Percentiles rank a stretch among this genome's conserved stretches.
Conservation (phyloP, 768 basidiomycete genomes). For the Agaricus sinodeliciosus region DNA sequence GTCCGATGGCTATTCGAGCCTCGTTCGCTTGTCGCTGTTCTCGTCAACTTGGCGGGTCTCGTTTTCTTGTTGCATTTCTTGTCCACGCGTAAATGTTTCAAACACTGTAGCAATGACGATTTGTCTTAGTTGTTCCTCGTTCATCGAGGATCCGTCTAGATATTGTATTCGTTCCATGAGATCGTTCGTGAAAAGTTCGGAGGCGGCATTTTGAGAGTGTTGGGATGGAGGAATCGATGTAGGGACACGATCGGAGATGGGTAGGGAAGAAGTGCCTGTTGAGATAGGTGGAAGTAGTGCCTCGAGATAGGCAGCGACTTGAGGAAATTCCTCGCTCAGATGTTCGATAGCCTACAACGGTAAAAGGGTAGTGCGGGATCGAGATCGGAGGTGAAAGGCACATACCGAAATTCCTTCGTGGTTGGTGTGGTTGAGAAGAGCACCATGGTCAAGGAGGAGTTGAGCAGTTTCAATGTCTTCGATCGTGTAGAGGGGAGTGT, state of each 20-base stretch:
- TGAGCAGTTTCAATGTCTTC: slow-evolving; percentile 75
- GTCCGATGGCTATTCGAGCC: slow-evolving; percentile 19
- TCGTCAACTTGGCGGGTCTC: slow-evolving; percentile 17
- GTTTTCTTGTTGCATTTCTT: slow-evolving; percentile 31
- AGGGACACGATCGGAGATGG: slow-evolving; percentile 7
- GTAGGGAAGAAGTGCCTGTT: slow-evolving; percentile 13
- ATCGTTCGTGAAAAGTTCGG: slow-evolving; percentile 62
- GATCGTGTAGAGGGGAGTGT: slow-evolving; percentile 88
- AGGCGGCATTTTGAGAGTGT: slow-evolving; percentile 58
- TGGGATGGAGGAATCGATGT: slow-evolving; percentile 41
- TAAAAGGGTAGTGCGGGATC: slow-evolving; percentile 5
- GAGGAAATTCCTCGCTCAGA: slow-evolving; percentile 64
- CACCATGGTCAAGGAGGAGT: slow-evolving; percentile 76
- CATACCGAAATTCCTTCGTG: slow-evolving; percentile 70
- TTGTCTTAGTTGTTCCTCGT: slow-evolving; percentile 59
- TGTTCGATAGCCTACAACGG: slow-evolving; percentile 57
- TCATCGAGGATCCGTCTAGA: slow-evolving; percentile 55
- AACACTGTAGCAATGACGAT: slow-evolving; percentile 63
- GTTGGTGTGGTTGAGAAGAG: slow-evolving; percentile 56
- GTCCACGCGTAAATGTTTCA: slow-evolving; percentile 59
- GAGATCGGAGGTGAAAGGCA: slow-evolving; percentile 12
- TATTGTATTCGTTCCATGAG: slow-evolving; percentile 61
- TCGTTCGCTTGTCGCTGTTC: slow-evolving; percentile 24
- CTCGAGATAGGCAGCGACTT: slow-evolving; percentile 57
- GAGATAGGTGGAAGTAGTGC: slow-evolving; percentile 23